Evolutionary conservation across 2,329 filamentous ascomycete genomes (phyloP).

Genomic region (Aspergillus floridensis): DNA sequence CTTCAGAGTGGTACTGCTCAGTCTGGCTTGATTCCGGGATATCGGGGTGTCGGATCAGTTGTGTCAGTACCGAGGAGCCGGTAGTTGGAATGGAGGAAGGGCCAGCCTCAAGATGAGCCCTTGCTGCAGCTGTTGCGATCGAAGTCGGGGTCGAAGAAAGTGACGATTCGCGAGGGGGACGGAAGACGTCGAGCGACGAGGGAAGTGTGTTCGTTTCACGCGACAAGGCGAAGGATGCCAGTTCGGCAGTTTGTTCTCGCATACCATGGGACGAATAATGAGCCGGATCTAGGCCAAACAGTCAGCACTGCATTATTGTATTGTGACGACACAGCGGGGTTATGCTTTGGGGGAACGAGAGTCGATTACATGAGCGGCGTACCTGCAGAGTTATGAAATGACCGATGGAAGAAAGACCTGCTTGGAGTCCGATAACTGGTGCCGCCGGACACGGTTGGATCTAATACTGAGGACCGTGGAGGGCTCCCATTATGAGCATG

Average conservation of each 20-base stretch:
- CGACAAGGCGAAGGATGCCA: conserved; percentile 77
- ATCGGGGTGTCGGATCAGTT: conserved; percentile 48
- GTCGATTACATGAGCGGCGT: conserved; percentile 11
- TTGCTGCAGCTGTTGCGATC: conserved; percentile 15
- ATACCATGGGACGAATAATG: conserved; percentile 73
- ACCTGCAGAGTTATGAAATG: conserved; percentile 45
- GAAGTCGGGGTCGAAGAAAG: conserved; percentile 23
- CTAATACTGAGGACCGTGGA: conserved; percentile 25
- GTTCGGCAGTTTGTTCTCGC: conserved; percentile 80
- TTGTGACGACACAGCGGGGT: neutral
- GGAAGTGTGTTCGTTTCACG: conserved; percentile 29
- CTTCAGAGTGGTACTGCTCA: neutral
- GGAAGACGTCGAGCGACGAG: conserved; percentile 31
- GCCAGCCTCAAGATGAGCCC: conserved; percentile 17
- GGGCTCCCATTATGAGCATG: conserved; percentile 29
- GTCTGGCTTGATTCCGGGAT: conserved; percentile 19
- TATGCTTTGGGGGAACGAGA: neutral
- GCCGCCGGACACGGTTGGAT: conserved; percentile 30
- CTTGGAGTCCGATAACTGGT: conserved; percentile 41
- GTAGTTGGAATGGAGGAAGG: conserved; percentile 22
- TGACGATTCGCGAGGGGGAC: conserved; percentile 7
- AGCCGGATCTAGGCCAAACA: conserved; percentile 58
- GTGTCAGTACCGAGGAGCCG: conserved; percentile 49
- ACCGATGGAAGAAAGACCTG: conserved; percentile 46
- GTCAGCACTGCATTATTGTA: conserved; percentile 19